Evolutionary conservation across 768 basidiomycete species (phyloP).

Genomic region (Suillus subalutaceus): DNA sequence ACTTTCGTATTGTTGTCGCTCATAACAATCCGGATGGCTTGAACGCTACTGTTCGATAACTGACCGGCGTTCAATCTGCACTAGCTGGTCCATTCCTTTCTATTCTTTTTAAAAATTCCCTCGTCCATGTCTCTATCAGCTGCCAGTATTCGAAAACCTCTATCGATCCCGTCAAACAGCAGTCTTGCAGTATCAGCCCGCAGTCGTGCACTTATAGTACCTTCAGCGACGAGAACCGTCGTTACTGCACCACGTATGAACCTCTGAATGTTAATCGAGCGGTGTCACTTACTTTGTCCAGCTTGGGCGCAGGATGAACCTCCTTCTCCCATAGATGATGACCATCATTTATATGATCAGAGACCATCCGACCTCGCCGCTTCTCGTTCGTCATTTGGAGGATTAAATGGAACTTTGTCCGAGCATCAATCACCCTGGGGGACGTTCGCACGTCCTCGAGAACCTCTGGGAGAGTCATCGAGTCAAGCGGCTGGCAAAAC

Average conservation of each 20-base stretch:
- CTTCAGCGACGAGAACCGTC: constrained; percentile 55
- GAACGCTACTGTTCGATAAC: not conserved
- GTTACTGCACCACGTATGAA: constrained; percentile 72
- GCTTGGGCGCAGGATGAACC: constrained; percentile 88
- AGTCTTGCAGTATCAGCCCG: constrained; percentile 33
- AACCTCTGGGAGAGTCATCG: constrained; percentile 28
- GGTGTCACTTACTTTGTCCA: constrained; percentile 30
- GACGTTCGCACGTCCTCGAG: constrained; percentile 68
- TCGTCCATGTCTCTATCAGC: constrained; percentile 21
- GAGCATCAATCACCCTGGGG: constrained; percentile 64
- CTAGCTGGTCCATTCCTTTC: not conserved
- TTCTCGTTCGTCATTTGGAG: constrained; percentile 45
- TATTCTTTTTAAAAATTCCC: not conserved
- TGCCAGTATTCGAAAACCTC: constrained; percentile 17
- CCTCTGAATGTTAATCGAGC: constrained; percentile 4
- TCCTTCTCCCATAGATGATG: constrained; percentile 63
- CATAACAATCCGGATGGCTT: not conserved
- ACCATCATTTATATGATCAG: constrained; percentile 37
- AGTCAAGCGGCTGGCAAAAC: constrained; percentile 34
- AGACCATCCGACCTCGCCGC: constrained; percentile 58
- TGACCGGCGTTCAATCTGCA: not conserved
- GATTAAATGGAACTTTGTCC: constrained; percentile 36
- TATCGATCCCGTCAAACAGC: constrained; percentile 24
- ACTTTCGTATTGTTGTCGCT: not conserved
- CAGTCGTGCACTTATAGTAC: constrained; percentile 23